These are phyloP conservation scores for Cercospora nicotianae DNA, from an alignment of 2,329 filamentous ascomycete genomes.

Conservation along the genomic window DNA sequence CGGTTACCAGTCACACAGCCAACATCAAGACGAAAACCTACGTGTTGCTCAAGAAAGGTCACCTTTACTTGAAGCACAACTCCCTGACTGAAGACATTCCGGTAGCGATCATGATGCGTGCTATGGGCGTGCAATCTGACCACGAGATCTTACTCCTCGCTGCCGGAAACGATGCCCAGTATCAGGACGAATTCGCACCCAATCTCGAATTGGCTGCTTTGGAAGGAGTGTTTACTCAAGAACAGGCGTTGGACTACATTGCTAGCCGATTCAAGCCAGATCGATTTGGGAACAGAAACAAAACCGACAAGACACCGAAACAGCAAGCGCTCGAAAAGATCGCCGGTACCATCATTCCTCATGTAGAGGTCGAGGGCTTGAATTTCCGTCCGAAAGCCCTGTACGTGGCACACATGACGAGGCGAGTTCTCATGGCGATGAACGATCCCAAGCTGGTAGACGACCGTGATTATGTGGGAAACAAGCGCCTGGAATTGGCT, in stretches of 20 bases:
- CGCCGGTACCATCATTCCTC: conserved; percentile 88
- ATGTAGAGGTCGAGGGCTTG: conserved; percentile 85
- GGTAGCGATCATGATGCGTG: conserved; percentile 88
- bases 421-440: conserved; percentile 91
- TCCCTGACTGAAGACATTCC: conserved; percentile 91
- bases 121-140: conserved; percentile 89
- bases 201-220: conserved; percentile 93
- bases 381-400: conserved; percentile 97
- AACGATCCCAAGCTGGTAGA: conserved; percentile 88
- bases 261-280: conserved; percentile 86
- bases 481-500: conserved; percentile 92
- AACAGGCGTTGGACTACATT: conserved; percentile 92
- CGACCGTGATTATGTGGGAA: conserved; percentile 95
- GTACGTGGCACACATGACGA: conserved; percentile 95
- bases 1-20: conserved; percentile 95
- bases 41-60: conserved; percentile 89
- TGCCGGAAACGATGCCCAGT: conserved; percentile 79
- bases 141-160: conserved; percentile 92
- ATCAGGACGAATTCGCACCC: conserved; percentile 91
- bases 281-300: conserved; percentile 54
- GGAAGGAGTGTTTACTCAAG: conserved; percentile 83
- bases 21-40: conserved; percentile 98
- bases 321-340: conserved; percentile 92
- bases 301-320: conserved; percentile 69
- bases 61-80: conserved; percentile 87